A percentile compares a stretch with the other conserved stretches of the same genome.
Evolutionary conservation across 2,329 filamentous ascomycete species (phyloP).

Genomic region (Neurospora sp.): DNA sequence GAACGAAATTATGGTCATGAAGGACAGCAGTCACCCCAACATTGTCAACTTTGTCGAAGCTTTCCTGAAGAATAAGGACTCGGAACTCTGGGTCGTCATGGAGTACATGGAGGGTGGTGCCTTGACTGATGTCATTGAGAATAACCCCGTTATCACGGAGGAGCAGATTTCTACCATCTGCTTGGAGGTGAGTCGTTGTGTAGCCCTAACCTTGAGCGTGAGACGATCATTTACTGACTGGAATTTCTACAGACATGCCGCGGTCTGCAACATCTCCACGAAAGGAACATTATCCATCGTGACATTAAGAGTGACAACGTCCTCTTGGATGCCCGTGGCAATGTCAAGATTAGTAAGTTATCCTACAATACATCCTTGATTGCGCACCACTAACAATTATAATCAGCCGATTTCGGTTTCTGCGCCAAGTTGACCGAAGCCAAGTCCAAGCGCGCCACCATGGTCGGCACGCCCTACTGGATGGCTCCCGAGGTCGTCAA

Average conservation of each 20-base stretch:
- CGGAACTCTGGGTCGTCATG: conserved; percentile 99
- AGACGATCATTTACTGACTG: conserved; percentile 4
- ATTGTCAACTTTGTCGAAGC: conserved; percentile 99
- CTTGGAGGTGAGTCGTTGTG: conserved; percentile 60
- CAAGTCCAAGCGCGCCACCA: conserved; percentile 94
- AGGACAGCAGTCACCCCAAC: conserved; percentile 94
- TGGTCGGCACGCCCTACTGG: conserved; percentile 99
- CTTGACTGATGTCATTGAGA: conserved; percentile 96
- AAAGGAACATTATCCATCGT: conserved; percentile 94
- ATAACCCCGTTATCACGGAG: conserved; percentile 87
- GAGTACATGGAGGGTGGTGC: conserved; percentile 99
- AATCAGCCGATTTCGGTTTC: conserved; percentile 93
- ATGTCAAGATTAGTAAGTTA: conserved; percentile 90
- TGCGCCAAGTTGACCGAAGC: conserved; percentile 96
- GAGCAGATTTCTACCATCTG: conserved; percentile 98
- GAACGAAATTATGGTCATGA: conserved; percentile 99
- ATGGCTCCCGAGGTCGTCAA: conserved; percentile 99
- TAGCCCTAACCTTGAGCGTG: background rate
- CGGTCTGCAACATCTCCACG: conserved; percentile 87
- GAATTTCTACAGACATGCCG: conserved; percentile 68
- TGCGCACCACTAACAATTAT: background rate
- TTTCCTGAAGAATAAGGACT: conserved; percentile 87
- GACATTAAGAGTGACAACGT: conserved; percentile 99
- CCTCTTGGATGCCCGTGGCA: conserved; percentile 82
- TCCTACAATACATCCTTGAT: background rate